Evolutionary conservation across 1,284 basidiomycete species (phyloP), one percentile per base, ranked within the genome.

Genomic region (Ganoderma meredithae): DNA sequence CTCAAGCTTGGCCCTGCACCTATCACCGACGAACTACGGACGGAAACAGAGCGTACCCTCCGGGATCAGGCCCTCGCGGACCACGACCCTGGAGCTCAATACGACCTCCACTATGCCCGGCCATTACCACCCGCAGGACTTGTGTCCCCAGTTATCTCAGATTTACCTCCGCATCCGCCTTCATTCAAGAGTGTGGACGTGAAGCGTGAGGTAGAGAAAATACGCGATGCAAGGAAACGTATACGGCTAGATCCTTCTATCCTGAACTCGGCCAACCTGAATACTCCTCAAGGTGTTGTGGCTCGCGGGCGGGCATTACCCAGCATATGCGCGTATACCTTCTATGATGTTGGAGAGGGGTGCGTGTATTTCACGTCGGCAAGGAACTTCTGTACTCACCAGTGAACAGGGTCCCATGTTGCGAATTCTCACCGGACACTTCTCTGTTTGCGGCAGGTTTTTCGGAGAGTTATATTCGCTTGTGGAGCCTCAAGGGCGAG

Each of bases 401-500:
- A 10, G 25, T 10, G 19, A 36, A 19, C 43, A 97, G 96, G 31
- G 86, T 93, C 17, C 95, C 96, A 2, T 96, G 94, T 73, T 91
- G 90, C 66, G 90, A 91, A 17, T 98, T 99, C 76, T 99, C 97
- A 19, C 87, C 88, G 61, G 98, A 99, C 79, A 92, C 92, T 0
- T 94, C 96, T 7, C 81, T 99, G n/a, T 91, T 99, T 88, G 98
- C 97, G 1, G 95, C 94, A 36, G 98, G 98, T 0, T 99, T 98
- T 76, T 88, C 95, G 44, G 97, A 99, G 81, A 98, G 97, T 76
- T 97, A 96, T 75, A 93, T 99, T 69, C 88, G 97, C 65, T 74
- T 99, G 67, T 99, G 98, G 97, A 98, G 90, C 77, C 81, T 99
- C 66, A 98, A 97, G 76, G 95, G 95, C 25, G 95, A 99, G 78